A percentile compares a stretch with the other conserved stretches of the same genome.
Conservation (phyloP, 148 eudicot genomes). For the Nepenthes mirabilis region DNA sequence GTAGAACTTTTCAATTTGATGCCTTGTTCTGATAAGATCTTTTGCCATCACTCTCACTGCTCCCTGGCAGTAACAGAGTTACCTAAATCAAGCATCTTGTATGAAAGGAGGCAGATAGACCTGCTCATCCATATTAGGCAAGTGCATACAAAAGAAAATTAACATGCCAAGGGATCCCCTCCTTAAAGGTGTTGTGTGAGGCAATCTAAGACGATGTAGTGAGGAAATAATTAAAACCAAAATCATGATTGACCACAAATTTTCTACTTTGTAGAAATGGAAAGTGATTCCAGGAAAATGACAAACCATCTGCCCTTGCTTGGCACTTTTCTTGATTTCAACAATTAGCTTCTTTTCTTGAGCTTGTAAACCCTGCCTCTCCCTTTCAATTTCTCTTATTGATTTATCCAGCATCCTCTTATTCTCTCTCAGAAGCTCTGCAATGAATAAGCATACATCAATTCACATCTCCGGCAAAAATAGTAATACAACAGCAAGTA, state of each 20-base stretch:
- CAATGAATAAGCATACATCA: slow-evolving; percentile 6
- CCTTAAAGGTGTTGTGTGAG: no score
- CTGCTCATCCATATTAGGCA: not conserved
- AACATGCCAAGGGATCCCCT: no score
- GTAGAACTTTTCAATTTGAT: slow-evolving; percentile 90
- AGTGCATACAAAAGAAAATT: not conserved
- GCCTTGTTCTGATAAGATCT: slow-evolving; percentile 92
- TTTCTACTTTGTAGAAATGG: not conserved
- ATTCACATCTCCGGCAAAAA: not conserved
- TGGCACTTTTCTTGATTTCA: slow-evolving; percentile 95
- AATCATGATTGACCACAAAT: not conserved
- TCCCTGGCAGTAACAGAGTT: slow-evolving; percentile 38
- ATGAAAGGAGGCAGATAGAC: not conserved
- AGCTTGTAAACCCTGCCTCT: slow-evolving; percentile 87
- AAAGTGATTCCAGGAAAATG: not conserved
- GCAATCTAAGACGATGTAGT: no score
- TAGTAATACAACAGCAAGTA: no score
- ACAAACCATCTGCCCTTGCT: slow-evolving; percentile 98
- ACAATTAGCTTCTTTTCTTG: slow-evolving; percentile 91
- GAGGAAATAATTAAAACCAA: no score
- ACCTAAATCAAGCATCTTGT: slow-evolving; percentile 7
- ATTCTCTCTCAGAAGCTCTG: slow-evolving; percentile 94
- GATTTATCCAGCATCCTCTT: slow-evolving; percentile 98
- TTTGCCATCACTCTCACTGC: slow-evolving; percentile 99
- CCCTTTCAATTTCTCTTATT: slow-evolving; percentile 91